A percentile compares a stretch with the other conserved stretches of the same genome.
These are phyloP conservation scores for Melanogaster broomeanus DNA, from an alignment of 768 basidiomycete species.

Conservation along the genomic window DNA sequence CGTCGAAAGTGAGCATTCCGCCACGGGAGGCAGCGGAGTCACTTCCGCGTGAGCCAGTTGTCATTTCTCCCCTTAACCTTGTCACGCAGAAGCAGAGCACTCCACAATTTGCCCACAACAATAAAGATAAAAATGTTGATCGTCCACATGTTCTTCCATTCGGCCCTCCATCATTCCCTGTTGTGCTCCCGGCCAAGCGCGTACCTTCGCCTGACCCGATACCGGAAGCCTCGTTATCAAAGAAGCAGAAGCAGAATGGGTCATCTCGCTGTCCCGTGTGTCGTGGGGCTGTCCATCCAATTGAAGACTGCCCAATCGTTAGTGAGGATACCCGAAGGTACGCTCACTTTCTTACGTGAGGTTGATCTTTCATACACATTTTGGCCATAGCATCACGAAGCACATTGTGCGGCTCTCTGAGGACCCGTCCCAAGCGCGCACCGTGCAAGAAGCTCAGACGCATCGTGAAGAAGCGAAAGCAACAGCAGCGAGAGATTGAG, in stretches of 20 bases:
- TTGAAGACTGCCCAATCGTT: slow-evolving; percentile 59
- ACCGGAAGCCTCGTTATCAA: slow-evolving; percentile 27
- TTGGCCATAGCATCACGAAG: slow-evolving; percentile 37
- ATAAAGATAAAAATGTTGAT: not conserved
- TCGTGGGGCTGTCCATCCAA: slow-evolving; percentile 41
- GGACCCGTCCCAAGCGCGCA: slow-evolving; percentile 36
- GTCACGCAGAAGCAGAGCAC: not conserved
- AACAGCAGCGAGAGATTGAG: slow-evolving; percentile 13
- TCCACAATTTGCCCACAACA: not conserved
- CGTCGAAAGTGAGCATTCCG: slow-evolving; percentile 2
- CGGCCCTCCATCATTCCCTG: not conserved
- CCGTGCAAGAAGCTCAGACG: slow-evolving; percentile 41
- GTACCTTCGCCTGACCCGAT: slow-evolving; percentile 31
- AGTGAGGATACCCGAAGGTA: slow-evolving; percentile 56
- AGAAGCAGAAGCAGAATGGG: slow-evolving; percentile 38
- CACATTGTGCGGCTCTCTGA: slow-evolving; percentile 47
- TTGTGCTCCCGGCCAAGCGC: slow-evolving; percentile 37
- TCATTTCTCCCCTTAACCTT: not conserved
- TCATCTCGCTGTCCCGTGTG: slow-evolving; percentile 50
- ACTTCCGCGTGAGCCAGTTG: not conserved
- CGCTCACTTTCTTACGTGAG: slow-evolving; percentile 4
- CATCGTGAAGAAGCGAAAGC: slow-evolving; percentile 39
- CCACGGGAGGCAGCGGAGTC: not conserved
- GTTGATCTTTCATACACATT: slow-evolving; percentile 4
- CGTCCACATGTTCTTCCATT: not conserved